A percentile compares a stretch with the other conserved stretches of the same genome.
These are phyloP conservation scores for Vitis labrusca DNA, from an alignment of 164 flowering plant species.

Conservation along the genomic window DNA sequence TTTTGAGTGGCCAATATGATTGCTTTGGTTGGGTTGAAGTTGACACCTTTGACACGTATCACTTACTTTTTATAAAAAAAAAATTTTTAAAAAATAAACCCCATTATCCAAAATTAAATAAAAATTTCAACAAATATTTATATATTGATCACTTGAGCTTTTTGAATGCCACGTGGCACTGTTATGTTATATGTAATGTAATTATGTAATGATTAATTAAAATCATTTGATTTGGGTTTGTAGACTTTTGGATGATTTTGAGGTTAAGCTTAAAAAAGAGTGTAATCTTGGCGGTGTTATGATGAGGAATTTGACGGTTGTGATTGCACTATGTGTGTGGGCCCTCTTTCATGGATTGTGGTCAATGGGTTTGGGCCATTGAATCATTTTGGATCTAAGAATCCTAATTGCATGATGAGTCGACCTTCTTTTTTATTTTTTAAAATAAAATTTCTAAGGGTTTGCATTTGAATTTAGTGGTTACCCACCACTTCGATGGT, in stretches of 20 bases:
- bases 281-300: not conserved
- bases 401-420: slow-evolving; percentile 8
- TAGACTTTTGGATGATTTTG: not conserved
- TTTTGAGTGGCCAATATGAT: slow-evolving; percentile 10
- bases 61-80: not conserved
- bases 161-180: not conserved
- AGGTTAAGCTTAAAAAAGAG: not conserved
- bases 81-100: too few relatives aligned
- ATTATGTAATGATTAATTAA: not conserved
- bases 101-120: too few relatives aligned
- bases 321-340: not conserved
- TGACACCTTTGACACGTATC: not conserved
- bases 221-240: slow-evolving; percentile 1
- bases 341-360: not conserved
- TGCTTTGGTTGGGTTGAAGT: slow-evolving; percentile 1
- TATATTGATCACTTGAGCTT: not conserved
- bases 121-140: not conserved
- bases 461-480: slow-evolving; percentile 2
- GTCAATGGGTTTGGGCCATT: not conserved
- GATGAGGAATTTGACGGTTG: not conserved
- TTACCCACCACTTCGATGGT: slow-evolving; percentile 1
- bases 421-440: too few relatives aligned
- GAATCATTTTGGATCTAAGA: slow-evolving; percentile 8
- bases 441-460: too few relatives aligned
- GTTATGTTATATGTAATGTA: not conserved